These are phyloP conservation scores for Penicillium sp. DNA, from an alignment of 2,329 filamentous ascomycete species.

Conservation along the genomic window DNA sequence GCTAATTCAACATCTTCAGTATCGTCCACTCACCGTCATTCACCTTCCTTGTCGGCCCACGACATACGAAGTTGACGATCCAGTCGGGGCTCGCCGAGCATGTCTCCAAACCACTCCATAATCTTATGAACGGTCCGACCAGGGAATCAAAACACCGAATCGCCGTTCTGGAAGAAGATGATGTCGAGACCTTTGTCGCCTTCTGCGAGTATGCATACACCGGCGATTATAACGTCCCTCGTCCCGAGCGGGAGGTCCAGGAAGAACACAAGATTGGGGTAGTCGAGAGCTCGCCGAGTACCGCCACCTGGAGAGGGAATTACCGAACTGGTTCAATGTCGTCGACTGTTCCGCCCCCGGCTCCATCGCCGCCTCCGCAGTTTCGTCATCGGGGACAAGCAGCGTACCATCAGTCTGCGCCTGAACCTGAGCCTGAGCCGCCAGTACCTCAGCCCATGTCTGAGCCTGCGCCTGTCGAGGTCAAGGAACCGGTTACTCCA, in stretches of 20 bases:
- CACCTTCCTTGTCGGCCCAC: constrained; percentile 48
- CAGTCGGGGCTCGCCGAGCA: constrained; percentile 47
- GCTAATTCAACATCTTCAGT: constrained; percentile 24
- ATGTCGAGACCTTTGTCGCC: constrained; percentile 50
- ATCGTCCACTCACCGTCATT: constrained; percentile 48
- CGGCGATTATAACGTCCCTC: constrained; percentile 46
- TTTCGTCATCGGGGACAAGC: not conserved
- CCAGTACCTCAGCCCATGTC: not conserved
- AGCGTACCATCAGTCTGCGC: not conserved
- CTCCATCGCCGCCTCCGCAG: constrained; percentile 32
- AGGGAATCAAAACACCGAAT: constrained; percentile 46
- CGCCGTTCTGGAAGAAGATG: constrained; percentile 47
- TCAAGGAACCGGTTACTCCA: not conserved
- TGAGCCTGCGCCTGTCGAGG: not conserved
- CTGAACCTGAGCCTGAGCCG: not conserved
- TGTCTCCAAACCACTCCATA: constrained; percentile 46
- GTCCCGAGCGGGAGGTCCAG: constrained; percentile 9
- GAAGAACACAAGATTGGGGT: constrained; percentile 23
- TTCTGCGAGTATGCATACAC: constrained; percentile 54
- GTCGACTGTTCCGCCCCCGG: constrained; percentile 31
- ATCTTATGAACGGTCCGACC: constrained; percentile 49
- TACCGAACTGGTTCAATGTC: constrained; percentile 27
- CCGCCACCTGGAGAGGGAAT: constrained; percentile 18
- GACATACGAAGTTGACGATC: constrained; percentile 48
- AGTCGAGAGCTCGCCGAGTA: constrained; percentile 11